Conservation (phyloP, 164 flowering plant genomes). For the Akebia trifoliata region DNA sequence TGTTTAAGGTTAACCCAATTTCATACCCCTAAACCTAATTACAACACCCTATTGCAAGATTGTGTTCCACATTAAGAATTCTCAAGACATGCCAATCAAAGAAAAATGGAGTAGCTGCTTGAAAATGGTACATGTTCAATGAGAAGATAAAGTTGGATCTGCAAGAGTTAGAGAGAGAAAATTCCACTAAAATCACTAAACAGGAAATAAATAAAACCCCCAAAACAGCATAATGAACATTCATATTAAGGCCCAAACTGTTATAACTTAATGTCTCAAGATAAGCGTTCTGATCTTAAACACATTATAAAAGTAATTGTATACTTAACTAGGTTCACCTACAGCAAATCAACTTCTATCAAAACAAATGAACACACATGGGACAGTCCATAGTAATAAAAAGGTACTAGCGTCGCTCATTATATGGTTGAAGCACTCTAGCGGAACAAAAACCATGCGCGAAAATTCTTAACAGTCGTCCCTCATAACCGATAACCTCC, state of each 20-base stretch:
- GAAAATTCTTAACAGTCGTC: conserved; percentile 2
- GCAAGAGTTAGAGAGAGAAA: neutral
- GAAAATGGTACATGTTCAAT: neutral
- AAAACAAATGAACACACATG: neutral
- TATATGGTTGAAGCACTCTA: conserved; percentile 3
- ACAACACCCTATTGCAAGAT: too few species aligned
- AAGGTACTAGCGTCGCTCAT: conserved; percentile 3
- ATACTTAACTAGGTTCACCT: neutral
- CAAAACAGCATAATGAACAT: neutral
- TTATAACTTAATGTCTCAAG: conserved; percentile 2
- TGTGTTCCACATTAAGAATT: too few species aligned
- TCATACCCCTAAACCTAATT: too few species aligned
- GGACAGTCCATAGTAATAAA: neutral
- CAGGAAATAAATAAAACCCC: conserved; percentile 2
- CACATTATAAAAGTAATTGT: neutral
- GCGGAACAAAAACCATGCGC: conserved; percentile 9
- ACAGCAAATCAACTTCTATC: conserved; percentile 1
- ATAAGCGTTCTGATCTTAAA: neutral
- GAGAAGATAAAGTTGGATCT: neutral
- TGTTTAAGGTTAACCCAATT: too few species aligned
- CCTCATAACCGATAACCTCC: conserved; percentile 15
- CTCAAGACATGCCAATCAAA: too few species aligned
- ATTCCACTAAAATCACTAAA: neutral
- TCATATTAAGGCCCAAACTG: neutral
- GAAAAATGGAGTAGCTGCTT: neutral